Base-by-base conservation (phyloP, 2,329 filamentous ascomycete species). In the Xylariaceae sp. region DNA sequence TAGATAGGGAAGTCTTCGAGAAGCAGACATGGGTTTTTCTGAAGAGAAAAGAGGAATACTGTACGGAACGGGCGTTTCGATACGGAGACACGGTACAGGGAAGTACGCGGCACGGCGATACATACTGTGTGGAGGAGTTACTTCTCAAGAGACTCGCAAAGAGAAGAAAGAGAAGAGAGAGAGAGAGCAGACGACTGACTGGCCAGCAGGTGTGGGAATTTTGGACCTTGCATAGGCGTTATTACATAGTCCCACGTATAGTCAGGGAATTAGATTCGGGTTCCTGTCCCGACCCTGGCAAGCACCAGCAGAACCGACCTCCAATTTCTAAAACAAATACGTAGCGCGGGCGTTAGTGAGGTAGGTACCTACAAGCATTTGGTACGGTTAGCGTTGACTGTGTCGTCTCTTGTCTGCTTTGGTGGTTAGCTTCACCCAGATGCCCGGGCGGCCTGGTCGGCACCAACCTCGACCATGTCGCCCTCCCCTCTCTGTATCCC, bases 181-280 rank as follows among this genome's bases (percentile, higher is more conserved):
- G 13, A 41, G 13, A 41, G 13, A 8, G 37, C 37, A 41, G 17
- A 18, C 17, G 17, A 18, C 1, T 18, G 17, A 18, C 17, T 18
- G 17, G 17, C n/a, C 13, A n/a, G 41, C n/a, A 17, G 41, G 41
- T 45, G 13, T 45, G 41, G 50, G 52, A 55, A 57, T 57, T 61
- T 65, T 65, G 66, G 65, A 65, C 66, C 66, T 61, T 64, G 62
- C 62, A 64, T 64, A 64, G 62, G 48, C 47, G 47, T 49, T 49
- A 49, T 49, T 49, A 49, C 17, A 18, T 17, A 13, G 10, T 50
- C 9, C 37, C 8, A 50, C 48, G 8, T 45, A 50, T 51, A 49
- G 41, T 50, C 54, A 53, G 23, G 48, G 48, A 47, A 30, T 30
- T 56, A 54, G 39, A 41, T 59, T 52, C 59, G 18, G 57, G 52